These are phyloP conservation scores for Talaromyces atroroseus DNA, from an alignment of 2,329 filamentous ascomycete genomes.

Conservation along the genomic window DNA sequence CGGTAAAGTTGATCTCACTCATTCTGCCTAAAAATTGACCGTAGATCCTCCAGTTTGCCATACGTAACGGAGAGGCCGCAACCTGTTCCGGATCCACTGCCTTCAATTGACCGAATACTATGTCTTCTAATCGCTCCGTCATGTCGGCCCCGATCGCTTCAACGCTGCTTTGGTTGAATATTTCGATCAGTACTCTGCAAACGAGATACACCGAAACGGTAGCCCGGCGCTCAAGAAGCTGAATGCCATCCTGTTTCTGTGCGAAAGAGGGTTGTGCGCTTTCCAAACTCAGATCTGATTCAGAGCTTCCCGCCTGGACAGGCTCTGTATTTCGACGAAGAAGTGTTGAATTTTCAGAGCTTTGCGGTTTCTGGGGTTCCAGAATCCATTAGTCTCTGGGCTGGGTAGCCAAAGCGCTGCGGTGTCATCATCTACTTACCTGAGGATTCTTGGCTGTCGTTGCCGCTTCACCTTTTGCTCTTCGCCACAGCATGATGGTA, in stretches of 20 bases:
- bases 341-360: conserved; percentile 44
- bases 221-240: conserved; percentile 79
- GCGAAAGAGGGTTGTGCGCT: conserved; percentile 25
- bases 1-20: conserved; percentile 85
- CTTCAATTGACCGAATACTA: conserved; percentile 94
- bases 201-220: conserved; percentile 95
- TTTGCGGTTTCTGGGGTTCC: conserved; percentile 21
- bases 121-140: conserved; percentile 87
- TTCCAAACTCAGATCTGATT: conserved; percentile 25
- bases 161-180: conserved; percentile 83
- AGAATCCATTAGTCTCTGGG: conserved; percentile 1
- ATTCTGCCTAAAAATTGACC: conserved; percentile 90
- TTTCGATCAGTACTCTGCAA: conserved; percentile 87
- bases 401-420: background rate
- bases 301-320: conserved; percentile 42
- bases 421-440: conserved; percentile 16
- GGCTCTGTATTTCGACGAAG: conserved; percentile 72
- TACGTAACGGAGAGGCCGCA: conserved; percentile 65
- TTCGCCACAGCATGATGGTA: conserved; percentile 96
- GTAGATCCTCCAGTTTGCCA: conserved; percentile 95
- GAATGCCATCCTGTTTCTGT: conserved; percentile 62
- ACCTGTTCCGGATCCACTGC: conserved; percentile 78
- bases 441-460: conserved; percentile 54
- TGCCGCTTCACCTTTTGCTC: conserved; percentile 87
- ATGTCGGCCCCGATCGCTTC: conserved; percentile 80